These are phyloP conservation scores for Cryptosporidium sp. DNA, from an alignment of 169 alveolate genomes.

Conservation along the genomic window DNA sequence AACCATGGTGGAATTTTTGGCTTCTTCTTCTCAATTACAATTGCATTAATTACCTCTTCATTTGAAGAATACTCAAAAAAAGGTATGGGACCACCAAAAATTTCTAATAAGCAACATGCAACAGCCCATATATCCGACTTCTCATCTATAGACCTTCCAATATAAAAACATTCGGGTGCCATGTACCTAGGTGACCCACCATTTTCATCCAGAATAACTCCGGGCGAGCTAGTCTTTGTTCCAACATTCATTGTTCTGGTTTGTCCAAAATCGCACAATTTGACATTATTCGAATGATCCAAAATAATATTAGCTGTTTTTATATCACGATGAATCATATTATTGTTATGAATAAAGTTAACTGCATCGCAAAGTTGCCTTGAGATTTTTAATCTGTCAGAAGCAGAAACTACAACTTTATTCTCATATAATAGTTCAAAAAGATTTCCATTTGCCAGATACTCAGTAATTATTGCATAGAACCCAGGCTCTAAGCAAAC, in stretches of 20 bases:
- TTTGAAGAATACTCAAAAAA: conserved; percentile 81
- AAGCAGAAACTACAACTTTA: conserved; percentile 79
- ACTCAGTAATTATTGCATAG: conserved; percentile 82
- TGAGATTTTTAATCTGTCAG: conserved; percentile 78
- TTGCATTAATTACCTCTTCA: conserved; percentile 79
- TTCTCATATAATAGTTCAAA: conserved; percentile 82
- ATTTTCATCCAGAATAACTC: conserved; percentile 82
- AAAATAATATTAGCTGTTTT: conserved; percentile 85
- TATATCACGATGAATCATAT: conserved; percentile 84
- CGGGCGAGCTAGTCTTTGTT: conserved; percentile 69
- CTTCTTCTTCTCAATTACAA: conserved; percentile 76
- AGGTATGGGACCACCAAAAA: conserved; percentile 85
- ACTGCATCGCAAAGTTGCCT: conserved; percentile 82
- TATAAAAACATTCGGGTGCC: conserved; percentile 87
- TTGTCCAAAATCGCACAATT: conserved; percentile 86
- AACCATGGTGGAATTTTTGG: conserved; percentile 79
- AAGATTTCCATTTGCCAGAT: conserved; percentile 81
- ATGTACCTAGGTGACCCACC: conserved; percentile 88
- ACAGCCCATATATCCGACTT: conserved; percentile 86
- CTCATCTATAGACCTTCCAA: conserved; percentile 81
- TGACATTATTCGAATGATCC: conserved; percentile 80
- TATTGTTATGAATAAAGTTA: conserved; percentile 79
- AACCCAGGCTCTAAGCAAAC: conserved; percentile 83
- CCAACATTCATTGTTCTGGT: conserved; percentile 79
- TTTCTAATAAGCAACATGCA: conserved; percentile 86